Conservation (phyloP, 345 rosid genomes). For the Linum trigynum region DNA sequence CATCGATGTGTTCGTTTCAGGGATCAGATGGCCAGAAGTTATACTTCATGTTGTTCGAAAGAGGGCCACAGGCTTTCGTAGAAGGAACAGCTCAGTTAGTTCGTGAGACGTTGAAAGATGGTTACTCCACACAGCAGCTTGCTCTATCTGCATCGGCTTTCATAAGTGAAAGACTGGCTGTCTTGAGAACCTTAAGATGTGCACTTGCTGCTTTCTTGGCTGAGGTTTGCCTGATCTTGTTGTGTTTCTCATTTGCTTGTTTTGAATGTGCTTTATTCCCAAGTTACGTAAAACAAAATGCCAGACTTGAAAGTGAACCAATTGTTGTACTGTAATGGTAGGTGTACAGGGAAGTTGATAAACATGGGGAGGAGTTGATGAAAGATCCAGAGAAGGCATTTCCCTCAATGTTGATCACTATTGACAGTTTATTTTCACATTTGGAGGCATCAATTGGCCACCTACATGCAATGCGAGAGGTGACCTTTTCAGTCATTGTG, state of each 20-base stretch:
- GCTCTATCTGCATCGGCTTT: constrained; percentile 54
- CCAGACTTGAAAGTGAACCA: background rate
- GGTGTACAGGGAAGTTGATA: constrained; percentile 72
- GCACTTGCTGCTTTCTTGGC: constrained; percentile 75
- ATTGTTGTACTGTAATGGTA: constrained; percentile 20
- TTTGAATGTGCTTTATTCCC: background rate
- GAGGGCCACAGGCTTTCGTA: constrained; percentile 79
- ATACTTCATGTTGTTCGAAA: constrained; percentile 73
- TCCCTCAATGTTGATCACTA: constrained; percentile 37
- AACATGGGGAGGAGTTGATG: constrained; percentile 54
- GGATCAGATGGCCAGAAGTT: constrained; percentile 58
- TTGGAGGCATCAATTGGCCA: constrained; percentile 63
- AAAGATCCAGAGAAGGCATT: constrained; percentile 55
- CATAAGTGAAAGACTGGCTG: constrained; percentile 58
- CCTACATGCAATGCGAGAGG: constrained; percentile 55
- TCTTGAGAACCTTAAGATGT: constrained; percentile 45
- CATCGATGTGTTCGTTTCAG: constrained; percentile 22
- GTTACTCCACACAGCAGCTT: constrained; percentile 44
- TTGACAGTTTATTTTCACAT: constrained; percentile 46
- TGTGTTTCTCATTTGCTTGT: background rate
- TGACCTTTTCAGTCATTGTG: constrained; percentile 12
- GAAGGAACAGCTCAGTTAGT: constrained; percentile 40
- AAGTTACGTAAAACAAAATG: too few relatives aligned
- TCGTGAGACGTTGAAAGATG: constrained; percentile 31
- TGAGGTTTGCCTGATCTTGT: constrained; percentile 39